phyloP scores from a whole-genome alignment of 108 stramenopile genomes.

The Stephanodiscus minutulus region DNA sequence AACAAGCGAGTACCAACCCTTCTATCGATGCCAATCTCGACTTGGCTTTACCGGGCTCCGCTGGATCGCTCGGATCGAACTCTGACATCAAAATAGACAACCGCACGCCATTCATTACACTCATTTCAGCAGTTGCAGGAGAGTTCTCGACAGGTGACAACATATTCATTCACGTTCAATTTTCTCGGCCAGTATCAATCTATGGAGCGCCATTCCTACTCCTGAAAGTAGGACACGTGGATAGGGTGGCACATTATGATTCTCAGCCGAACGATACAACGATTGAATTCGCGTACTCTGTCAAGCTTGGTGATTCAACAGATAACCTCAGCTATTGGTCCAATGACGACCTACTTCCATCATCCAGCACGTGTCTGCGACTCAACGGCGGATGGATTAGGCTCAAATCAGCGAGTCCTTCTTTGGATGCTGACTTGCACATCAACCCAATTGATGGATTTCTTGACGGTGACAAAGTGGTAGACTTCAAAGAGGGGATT shows the following conservation, averaged over 20 bases:
- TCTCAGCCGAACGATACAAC: conserved; percentile 37
- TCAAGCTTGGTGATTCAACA: conserved; percentile 56
- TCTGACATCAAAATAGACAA: conserved; percentile 53
- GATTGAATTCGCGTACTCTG: conserved; percentile 57
- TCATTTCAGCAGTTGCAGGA: conserved; percentile 32
- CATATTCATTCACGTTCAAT: conserved; percentile 44
- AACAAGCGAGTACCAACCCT: conserved; percentile 44
- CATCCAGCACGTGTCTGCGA: conserved; percentile 26
- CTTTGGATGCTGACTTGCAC: conserved; percentile 63
- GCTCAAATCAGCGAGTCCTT: conserved; percentile 40
- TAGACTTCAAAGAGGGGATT: conserved; percentile 48
- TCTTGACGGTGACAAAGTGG: conserved; percentile 44
- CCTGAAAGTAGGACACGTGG: conserved; percentile 51
- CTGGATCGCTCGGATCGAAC: conserved; percentile 48
- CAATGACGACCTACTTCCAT: conserved; percentile 38
- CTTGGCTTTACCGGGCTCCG: conserved; percentile 41
- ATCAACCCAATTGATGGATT: conserved; percentile 61
- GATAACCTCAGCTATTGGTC: conserved; percentile 58
- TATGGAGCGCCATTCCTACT: conserved; percentile 47
- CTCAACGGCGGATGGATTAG: conserved; percentile 48
- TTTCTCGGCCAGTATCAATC: conserved; percentile 57
- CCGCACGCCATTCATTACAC: conserved; percentile 46
- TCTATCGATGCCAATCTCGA: conserved; percentile 38
- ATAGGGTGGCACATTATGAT: conserved; percentile 51
- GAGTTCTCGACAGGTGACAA: conserved; percentile 35